phyloP scores from a whole-genome alignment of 2,329 filamentous ascomycete species.

The Sporothrix humicola region DNA sequence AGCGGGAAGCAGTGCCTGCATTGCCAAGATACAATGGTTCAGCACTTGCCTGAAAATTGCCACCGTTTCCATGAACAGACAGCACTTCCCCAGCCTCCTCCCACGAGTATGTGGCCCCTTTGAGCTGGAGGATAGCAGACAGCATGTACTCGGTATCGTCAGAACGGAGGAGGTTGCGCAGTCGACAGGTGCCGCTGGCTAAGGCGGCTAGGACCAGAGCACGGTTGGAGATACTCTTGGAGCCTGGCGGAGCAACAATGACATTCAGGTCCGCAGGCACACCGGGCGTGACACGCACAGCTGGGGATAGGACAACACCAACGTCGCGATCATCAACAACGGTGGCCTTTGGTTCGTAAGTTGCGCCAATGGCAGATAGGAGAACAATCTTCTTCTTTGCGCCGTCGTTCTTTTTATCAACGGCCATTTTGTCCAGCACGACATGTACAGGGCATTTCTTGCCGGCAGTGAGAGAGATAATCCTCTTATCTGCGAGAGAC shows the following conservation, averaged over 20 bases:
- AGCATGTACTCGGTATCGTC: constrained; percentile 98
- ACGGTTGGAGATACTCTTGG: constrained; percentile 96
- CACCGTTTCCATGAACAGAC: constrained; percentile 89
- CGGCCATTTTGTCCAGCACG: constrained; percentile 88
- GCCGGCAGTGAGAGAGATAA: constrained; percentile 80
- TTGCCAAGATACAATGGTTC: constrained; percentile 91
- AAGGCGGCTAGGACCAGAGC: constrained; percentile 93
- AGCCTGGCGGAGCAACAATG: constrained; percentile 86
- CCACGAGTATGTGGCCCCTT: constrained; percentile 89
- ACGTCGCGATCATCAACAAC: constrained; percentile 88
- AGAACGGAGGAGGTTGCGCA: constrained; percentile 92
- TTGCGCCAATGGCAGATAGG: constrained; percentile 85
- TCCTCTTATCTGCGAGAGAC: constrained; percentile 79
- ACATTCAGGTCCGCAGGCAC: constrained; percentile 67
- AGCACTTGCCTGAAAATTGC: constrained; percentile 75
- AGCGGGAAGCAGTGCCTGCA: constrained; percentile 92
- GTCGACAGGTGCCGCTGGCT: constrained; percentile 80
- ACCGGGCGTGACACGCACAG: constrained; percentile 74
- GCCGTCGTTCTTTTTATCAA: constrained; percentile 98
- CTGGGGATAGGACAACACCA: constrained; percentile 79
- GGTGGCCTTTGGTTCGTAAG: constrained; percentile 84
- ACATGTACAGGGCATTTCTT: constrained; percentile 88
- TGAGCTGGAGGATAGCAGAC: constrained; percentile 82
- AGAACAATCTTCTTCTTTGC: constrained; percentile 95
- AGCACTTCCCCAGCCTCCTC: constrained; percentile 92